These are phyloP conservation scores for Apophysomyces elegans DNA, from an alignment of 371 early-diverging fungal species.

Conservation along the genomic window DNA sequence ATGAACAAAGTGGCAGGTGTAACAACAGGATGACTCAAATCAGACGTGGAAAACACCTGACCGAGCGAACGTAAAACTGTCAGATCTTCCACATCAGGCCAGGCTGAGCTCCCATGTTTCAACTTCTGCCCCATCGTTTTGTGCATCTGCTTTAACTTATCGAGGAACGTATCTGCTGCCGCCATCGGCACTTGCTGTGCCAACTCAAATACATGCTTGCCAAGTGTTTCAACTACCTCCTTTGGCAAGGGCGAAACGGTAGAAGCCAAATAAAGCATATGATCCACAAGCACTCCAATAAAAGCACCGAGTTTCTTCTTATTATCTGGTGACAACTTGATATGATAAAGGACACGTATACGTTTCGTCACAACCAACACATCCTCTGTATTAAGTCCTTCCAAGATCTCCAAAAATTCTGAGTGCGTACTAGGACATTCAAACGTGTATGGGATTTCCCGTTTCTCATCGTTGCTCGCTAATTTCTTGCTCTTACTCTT, in stretches of 20 bases:
- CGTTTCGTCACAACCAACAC: constrained; percentile 75
- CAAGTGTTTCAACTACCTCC: constrained; percentile 57
- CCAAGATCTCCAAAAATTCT: constrained; percentile 41
- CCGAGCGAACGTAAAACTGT: constrained; percentile 66
- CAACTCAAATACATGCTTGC: constrained; percentile 59
- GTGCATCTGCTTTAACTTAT: constrained; percentile 48
- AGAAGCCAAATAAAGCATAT: constrained; percentile 64
- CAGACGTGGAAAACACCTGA: constrained; percentile 86
- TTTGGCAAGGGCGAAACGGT: constrained; percentile 52
- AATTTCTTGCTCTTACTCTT: constrained; percentile 26
- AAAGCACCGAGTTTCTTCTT: constrained; percentile 66
- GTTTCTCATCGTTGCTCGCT: constrained; percentile 26
- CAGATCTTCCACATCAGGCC: constrained; percentile 62
- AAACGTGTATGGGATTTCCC: constrained; percentile 84
- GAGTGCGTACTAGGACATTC: constrained; percentile 67
- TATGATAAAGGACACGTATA: constrained; percentile 81
- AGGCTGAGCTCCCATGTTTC: constrained; percentile 40
- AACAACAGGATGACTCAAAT: constrained; percentile 85
- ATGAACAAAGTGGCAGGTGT: constrained; percentile 83
- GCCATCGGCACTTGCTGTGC: constrained; percentile 53
- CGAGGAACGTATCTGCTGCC: constrained; percentile 43
- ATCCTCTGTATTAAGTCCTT: constrained; percentile 63
- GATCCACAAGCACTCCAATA: constrained; percentile 68
- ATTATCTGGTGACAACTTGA: constrained; percentile 79
- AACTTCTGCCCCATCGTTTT: constrained; percentile 41